phyloP scores from a whole-genome alignment of 768 basidiomycete species.

The Kwoniella sp. region DNA sequence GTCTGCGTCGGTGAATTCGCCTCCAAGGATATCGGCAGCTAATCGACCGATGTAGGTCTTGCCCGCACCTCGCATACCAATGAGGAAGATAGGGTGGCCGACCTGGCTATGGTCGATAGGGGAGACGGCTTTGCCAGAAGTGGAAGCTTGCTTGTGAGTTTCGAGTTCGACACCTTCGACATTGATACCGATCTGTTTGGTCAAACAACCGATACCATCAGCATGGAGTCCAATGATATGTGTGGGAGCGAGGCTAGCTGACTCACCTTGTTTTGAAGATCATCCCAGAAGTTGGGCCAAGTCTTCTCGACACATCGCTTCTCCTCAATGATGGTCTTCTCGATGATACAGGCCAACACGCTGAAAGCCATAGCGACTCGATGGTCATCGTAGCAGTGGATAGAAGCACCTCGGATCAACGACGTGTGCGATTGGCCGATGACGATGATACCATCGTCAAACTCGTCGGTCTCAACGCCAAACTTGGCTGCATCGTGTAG shows the following conservation, averaged over 20 bases:
- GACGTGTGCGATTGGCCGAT: conserved; percentile 70
- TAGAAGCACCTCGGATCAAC: conserved; percentile 70
- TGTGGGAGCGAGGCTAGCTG: neutral
- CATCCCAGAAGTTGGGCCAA: conserved; percentile 99
- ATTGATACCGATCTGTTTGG: conserved; percentile 81
- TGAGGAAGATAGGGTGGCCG: conserved; percentile 65
- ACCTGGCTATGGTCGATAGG: conserved; percentile 25
- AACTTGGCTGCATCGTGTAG: conserved; percentile 73
- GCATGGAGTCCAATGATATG: neutral
- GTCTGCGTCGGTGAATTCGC: conserved; percentile 84
- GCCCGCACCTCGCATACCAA: conserved; percentile 96
- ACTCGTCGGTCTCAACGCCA: conserved; percentile 85
- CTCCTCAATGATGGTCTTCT: conserved; percentile 83
- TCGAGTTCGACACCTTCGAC: conserved; percentile 81
- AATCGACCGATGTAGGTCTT: conserved; percentile 85
- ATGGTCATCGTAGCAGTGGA: conserved; percentile 98
- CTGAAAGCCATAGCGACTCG: conserved; percentile 98
- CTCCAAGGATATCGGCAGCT: conserved; percentile 71
- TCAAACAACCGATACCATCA: too few species aligned
- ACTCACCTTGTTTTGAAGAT: conserved; percentile 85
- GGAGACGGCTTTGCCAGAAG: conserved; percentile 58
- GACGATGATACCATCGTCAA: conserved; percentile 89
- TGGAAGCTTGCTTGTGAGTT: conserved; percentile 58
- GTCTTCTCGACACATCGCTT: conserved; percentile 99
- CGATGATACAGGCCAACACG: conserved; percentile 74